These are phyloP conservation scores for Mycena indigotica DNA, from an alignment of 768 basidiomycete genomes.

Conservation along the genomic window DNA sequence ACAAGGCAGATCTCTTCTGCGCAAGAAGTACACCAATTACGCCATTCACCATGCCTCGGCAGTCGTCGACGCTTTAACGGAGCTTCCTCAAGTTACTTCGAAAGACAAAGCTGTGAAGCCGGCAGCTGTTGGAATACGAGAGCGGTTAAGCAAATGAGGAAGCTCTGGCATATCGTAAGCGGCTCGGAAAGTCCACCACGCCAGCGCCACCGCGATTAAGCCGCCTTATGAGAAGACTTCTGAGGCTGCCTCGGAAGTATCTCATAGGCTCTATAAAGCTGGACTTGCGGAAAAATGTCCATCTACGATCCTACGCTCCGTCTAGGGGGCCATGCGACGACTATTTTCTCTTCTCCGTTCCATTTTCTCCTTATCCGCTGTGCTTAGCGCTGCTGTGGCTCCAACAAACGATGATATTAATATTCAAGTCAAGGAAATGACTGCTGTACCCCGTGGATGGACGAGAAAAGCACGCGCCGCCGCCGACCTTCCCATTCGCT, in stretches of 20 bases:
- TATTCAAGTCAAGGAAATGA: slow-evolving; percentile 51
- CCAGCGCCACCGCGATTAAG: slow-evolving; percentile 25
- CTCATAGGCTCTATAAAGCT: slow-evolving; percentile 19
- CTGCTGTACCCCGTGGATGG: slow-evolving; percentile 54
- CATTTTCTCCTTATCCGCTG: slow-evolving; percentile 22
- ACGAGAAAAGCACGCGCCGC: slow-evolving; percentile 42
- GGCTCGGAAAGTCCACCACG: slow-evolving; percentile 21
- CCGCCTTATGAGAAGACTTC: slow-evolving; percentile 21
- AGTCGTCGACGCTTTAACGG: slow-evolving; percentile 6
- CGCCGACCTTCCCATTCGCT: slow-evolving; percentile 47
- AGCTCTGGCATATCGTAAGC: slow-evolving; percentile 23
- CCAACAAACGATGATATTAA: slow-evolving; percentile 20
- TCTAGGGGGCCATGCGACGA: slow-evolving; percentile 13
- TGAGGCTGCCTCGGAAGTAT: slow-evolving; percentile 19
- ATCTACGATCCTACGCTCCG: slow-evolving; percentile 13
- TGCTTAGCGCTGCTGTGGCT: slow-evolving; percentile 20
- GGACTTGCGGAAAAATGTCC: slow-evolving; percentile 17
- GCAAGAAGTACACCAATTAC: slow-evolving; percentile 12
- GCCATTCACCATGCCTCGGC: slow-evolving; percentile 16
- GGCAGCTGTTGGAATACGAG: no score
- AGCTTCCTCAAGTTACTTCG: no score
- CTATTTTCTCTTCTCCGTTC: slow-evolving; percentile 20
- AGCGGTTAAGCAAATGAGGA: no score
- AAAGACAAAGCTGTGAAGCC: no score
- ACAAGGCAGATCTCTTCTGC: slow-evolving; percentile 10